Conservation (phyloP, 1,139 yeast species). For the Hyphopichia khmerensis region DNA sequence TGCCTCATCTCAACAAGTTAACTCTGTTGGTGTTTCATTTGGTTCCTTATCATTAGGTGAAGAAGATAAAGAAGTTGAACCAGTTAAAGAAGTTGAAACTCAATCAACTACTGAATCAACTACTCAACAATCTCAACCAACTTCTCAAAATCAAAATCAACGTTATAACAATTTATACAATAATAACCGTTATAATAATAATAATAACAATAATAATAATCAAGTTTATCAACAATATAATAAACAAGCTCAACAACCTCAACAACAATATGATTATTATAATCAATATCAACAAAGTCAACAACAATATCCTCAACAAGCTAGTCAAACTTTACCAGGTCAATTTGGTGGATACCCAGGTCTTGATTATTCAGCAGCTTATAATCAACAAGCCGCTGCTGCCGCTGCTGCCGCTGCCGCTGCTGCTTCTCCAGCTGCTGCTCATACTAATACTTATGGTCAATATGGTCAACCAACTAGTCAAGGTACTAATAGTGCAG, state of each 20-base stretch:
- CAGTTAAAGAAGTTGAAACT: slow-evolving; percentile 4
- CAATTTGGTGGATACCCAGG: slow-evolving; percentile 49
- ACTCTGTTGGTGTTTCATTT: slow-evolving; percentile 67
- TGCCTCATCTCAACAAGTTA: slow-evolving; percentile 45
- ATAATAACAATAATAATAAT: slow-evolving; percentile 15
- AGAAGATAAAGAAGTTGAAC: slow-evolving; percentile 27
- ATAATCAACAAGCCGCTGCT: slow-evolving; percentile 32
- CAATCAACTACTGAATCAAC: slow-evolving; percentile 9
- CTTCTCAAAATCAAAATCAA: slow-evolving; percentile 10
- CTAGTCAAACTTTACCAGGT: slow-evolving; percentile 36
- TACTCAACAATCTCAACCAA: slow-evolving; percentile 14
- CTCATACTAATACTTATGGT: slow-evolving; percentile 22
- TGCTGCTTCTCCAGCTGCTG: slow-evolving; percentile 33
- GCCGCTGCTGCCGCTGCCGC: slow-evolving; percentile 37
- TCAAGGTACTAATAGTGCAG: slow-evolving; percentile 8
- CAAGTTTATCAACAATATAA: slow-evolving; percentile 16
- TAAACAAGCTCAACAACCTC: slow-evolving; percentile 16
- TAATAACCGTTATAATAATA: slow-evolving; percentile 16
- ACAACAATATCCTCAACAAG: slow-evolving; percentile 43
- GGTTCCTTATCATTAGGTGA: slow-evolving; percentile 61
- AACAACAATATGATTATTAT: slow-evolving; percentile 32
- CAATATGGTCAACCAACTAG: slow-evolving; percentile 22
- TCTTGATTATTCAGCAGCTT: slow-evolving; percentile 42
- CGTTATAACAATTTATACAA: slow-evolving; percentile 8
- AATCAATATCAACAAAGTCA: slow-evolving; percentile 37